Percentiles rank a stretch among this genome's conserved stretches.
phyloP scores from a whole-genome alignment of 1,284 basidiomycete genomes.

The Heliocybe sulcata region DNA sequence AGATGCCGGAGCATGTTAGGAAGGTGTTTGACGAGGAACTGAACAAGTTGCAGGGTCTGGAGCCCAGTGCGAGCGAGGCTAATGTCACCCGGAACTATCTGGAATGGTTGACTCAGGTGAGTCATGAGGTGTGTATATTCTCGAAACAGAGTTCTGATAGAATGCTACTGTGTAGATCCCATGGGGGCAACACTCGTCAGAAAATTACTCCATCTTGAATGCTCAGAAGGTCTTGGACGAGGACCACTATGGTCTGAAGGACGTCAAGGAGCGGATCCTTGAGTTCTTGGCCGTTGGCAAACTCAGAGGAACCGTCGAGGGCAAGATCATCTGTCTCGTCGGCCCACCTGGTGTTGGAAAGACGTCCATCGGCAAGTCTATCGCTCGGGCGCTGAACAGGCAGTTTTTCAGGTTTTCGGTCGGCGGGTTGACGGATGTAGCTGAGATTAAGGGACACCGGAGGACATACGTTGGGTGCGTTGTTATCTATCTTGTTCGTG shows the following conservation, averaged over 20 bases:
- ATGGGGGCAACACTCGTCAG: conserved; percentile 93
- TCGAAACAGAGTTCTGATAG: conserved; percentile 2
- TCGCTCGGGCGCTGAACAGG: conserved; percentile 78
- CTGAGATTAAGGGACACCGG: conserved; percentile 98
- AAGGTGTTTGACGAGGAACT: conserved; percentile 98
- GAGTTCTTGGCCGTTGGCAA: conserved; percentile 99
- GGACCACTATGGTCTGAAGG: conserved; percentile 94
- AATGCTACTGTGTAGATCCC: conserved; percentile 59
- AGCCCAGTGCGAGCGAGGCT: conserved; percentile 90
- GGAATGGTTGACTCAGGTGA: conserved; percentile 89
- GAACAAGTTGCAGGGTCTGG: conserved; percentile 86
- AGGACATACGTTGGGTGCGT: conserved; percentile 90
- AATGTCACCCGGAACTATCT: conserved; percentile 97
- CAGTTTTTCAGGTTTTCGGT: conserved; percentile 97
- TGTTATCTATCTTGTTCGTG: too few species aligned
- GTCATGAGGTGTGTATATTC: conserved; percentile 6
- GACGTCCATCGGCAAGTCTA: conserved; percentile 93
- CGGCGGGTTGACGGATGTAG: conserved; percentile 94
- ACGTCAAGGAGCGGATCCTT: conserved; percentile 95
- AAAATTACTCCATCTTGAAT: conserved; percentile 88
- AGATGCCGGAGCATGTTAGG: conserved; percentile 89
- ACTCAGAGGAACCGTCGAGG: conserved; percentile 92
- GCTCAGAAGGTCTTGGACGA: conserved; percentile 87
- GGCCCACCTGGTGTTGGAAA: conserved; percentile 98
- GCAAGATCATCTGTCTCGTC: conserved; percentile 96